These are phyloP conservation scores for Venturia asperata DNA, from an alignment of 2,329 filamentous ascomycete genomes.

Conservation along the genomic window DNA sequence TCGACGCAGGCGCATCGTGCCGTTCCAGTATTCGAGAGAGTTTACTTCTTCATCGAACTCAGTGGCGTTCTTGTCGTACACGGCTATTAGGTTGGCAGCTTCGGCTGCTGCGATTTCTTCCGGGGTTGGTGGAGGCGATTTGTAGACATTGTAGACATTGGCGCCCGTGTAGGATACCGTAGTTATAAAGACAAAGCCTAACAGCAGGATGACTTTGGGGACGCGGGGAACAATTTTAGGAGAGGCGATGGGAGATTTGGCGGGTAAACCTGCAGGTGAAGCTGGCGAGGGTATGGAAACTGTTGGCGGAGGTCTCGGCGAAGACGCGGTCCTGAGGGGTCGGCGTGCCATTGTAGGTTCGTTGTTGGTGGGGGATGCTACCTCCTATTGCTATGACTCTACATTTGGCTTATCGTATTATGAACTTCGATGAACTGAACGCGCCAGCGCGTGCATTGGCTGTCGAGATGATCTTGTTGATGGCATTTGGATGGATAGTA, in stretches of 20 bases:
- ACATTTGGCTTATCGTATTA: neutral
- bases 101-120: conserved; percentile 22
- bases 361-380: no score
- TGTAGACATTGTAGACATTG: conserved; percentile 23
- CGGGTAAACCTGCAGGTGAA: neutral
- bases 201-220: conserved; percentile 24
- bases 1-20: conserved; percentile 36
- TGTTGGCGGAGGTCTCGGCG: neutral
- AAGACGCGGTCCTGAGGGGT: neutral
- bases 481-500: neutral
- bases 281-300: neutral
- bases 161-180: conserved; percentile 35
- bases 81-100: conserved; percentile 35
- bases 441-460: neutral
- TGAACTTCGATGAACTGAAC: neutral
- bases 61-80: conserved; percentile 41
- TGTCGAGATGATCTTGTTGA: neutral
- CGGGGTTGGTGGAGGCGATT: neutral
- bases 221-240: neutral
- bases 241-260: neutral
- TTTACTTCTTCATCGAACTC: conserved; percentile 43
- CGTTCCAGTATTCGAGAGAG: conserved; percentile 37
- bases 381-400: neutral
- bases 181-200: conserved; percentile 35
- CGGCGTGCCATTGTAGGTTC: neutral